These are phyloP conservation scores for Cichorium intybus DNA, from an alignment of 140 eudicot genomes.

Conservation along the genomic window DNA sequence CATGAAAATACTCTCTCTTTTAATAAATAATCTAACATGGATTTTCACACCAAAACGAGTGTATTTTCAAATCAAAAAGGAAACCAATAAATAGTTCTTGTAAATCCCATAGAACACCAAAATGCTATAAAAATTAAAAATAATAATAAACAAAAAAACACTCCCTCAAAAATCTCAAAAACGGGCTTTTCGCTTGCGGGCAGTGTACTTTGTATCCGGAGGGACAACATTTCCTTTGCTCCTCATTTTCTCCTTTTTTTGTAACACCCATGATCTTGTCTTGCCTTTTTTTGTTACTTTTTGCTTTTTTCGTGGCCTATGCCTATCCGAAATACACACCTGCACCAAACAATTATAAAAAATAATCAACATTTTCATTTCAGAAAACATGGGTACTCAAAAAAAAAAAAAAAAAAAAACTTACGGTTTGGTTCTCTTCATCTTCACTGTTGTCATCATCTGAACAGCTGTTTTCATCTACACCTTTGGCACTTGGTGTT, in stretches of 20 bases:
- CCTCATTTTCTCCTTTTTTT: conserved; percentile 83
- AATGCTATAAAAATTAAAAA: too few relatives aligned
- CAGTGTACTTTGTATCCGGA: conserved; percentile 80
- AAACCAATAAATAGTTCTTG: background rate
- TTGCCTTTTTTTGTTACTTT: conserved; percentile 59
- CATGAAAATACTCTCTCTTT: too few relatives aligned
- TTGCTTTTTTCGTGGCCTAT: conserved; percentile 87
- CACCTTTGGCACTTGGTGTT: conserved; percentile 76
- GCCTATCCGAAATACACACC: conserved; percentile 76
- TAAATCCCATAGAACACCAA: background rate
- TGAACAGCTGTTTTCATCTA: conserved; percentile 63
- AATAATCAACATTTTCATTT: background rate
- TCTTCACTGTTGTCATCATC: conserved; percentile 77
- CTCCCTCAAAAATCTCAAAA: conserved; percentile 31
- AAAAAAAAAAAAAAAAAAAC: conserved; percentile 11
- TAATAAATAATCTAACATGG: too few relatives aligned
- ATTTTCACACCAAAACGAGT: background rate
- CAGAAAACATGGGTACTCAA: background rate
- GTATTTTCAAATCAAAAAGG: background rate
- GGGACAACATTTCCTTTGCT: conserved; percentile 78
- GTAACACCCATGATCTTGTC: conserved; percentile 76
- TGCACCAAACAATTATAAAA: conserved; percentile 14
- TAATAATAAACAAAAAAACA: conserved; percentile 21
- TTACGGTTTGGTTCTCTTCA: conserved; percentile 74
- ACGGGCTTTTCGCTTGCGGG: conserved; percentile 76